A percentile compares a stretch with the other conserved stretches of the same genome.
Conservation (phyloP, 306 rosid genomes). For the Psophocarpus tetragonolobus region DNA sequence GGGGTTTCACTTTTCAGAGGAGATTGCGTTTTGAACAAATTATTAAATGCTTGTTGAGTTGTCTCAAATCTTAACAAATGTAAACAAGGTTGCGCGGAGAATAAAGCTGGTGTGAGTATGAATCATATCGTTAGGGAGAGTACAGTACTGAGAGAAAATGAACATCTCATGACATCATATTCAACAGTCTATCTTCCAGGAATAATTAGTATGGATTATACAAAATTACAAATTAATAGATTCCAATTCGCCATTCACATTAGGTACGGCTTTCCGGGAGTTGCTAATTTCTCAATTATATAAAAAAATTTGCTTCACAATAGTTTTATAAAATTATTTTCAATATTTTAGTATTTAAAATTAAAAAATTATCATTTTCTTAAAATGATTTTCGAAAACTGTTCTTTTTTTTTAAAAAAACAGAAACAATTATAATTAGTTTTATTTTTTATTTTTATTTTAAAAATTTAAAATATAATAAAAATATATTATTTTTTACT, state of each 20-base stretch:
- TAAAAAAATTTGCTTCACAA: no score
- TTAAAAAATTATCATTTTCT: no score
- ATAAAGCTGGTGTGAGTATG: not conserved
- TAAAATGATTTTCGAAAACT: no score
- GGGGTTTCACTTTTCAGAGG: not conserved
- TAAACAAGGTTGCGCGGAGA: not conserved
- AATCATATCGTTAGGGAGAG: not conserved
- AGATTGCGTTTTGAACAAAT: not conserved
- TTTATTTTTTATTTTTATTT: no score
- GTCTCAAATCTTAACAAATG: not conserved
- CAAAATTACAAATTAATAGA: not conserved
- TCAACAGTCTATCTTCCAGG: not conserved
- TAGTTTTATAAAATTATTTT: no score
- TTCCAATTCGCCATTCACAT: not conserved
- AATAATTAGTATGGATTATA: not conserved
- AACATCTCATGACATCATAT: not conserved
- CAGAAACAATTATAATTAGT: no score
- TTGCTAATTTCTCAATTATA: constrained; percentile 9
- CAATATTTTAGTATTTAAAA: no score
- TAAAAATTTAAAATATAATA: no score
- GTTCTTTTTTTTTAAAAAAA: no score
- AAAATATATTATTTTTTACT: no score
- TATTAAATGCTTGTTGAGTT: constrained; percentile 1
- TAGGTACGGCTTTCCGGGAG: constrained; percentile 22
- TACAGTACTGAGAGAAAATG: not conserved